Conservation (phyloP, 495 filamentous ascomycete species). For the Penicillium pulvis region DNA sequence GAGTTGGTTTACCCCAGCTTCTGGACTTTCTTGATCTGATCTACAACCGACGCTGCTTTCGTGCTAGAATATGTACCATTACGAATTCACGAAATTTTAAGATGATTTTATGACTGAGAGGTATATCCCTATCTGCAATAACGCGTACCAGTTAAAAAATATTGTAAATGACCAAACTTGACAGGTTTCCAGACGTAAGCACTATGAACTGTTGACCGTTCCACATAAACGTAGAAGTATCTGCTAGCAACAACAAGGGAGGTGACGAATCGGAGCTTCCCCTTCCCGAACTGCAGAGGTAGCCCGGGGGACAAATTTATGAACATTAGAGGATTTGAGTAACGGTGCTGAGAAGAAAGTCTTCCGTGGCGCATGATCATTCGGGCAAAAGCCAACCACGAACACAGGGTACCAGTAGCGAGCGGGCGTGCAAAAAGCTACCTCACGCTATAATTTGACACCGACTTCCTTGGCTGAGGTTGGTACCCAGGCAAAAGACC, state of each 20-base stretch:
- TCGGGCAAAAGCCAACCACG: not conserved
- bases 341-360: not conserved
- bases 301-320: slow-evolving; percentile 6
- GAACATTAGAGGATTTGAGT: slow-evolving; percentile 7
- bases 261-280: not conserved
- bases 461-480: not conserved
- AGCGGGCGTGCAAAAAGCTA: not conserved
- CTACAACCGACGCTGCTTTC: not conserved
- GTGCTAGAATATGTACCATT: slow-evolving; percentile 16
- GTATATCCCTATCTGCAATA: slow-evolving; percentile 13
- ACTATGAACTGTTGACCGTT: not conserved
- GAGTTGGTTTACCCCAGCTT: slow-evolving; percentile 98
- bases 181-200: slow-evolving; percentile 4
- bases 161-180: slow-evolving; percentile 4
- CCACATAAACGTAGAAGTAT: not conserved
- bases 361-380: not conserved
- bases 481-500: slow-evolving; percentile 1
- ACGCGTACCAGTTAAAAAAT: slow-evolving; percentile 6
- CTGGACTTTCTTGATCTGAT: slow-evolving; percentile 85
- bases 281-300: not conserved
- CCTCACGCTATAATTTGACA: not conserved
- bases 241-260: not conserved
- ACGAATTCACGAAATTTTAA: slow-evolving; percentile 22
- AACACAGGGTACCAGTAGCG: not conserved
- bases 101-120: slow-evolving; percentile 11